Evolutionary conservation across 306 rosid species (phyloP).

Genomic region (Senna tora): DNA sequence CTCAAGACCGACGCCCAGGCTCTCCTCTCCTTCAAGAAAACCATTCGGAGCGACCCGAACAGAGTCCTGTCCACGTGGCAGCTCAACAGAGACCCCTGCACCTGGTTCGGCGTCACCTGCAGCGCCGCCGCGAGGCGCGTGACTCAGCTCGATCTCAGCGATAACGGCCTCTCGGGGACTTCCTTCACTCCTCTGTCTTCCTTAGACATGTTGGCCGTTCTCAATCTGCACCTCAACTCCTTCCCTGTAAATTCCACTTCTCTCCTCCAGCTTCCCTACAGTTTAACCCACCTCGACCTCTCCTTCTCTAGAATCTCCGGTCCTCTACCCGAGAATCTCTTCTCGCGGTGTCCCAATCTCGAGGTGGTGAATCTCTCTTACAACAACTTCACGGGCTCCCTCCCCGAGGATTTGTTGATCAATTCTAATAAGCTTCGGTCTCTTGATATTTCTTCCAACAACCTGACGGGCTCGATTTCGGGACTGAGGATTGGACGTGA

Average conservation of each 20-base stretch:
- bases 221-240: slow-evolving; percentile 62
- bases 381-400: slow-evolving; percentile 75
- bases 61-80: slow-evolving; percentile 73
- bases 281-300: slow-evolving; percentile 75
- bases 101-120: slow-evolving; percentile 85
- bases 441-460: slow-evolving; percentile 83
- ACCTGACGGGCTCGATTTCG: slow-evolving; percentile 76
- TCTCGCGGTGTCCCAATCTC: slow-evolving; percentile 78
- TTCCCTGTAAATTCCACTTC: slow-evolving; percentile 77
- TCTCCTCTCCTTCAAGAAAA: slow-evolving; percentile 73
- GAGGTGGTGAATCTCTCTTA: slow-evolving; percentile 64
- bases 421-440: slow-evolving; percentile 61
- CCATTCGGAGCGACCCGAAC: slow-evolving; percentile 67
- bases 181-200: slow-evolving; percentile 67
- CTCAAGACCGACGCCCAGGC: slow-evolving; percentile 69
- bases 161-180: slow-evolving; percentile 49
- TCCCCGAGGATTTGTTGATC: slow-evolving; percentile 63
- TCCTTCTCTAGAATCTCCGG: slow-evolving; percentile 70
- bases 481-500: slow-evolving; percentile 61
- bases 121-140: slow-evolving; percentile 62
- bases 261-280: slow-evolving; percentile 75
- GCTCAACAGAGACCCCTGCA: slow-evolving; percentile 61
- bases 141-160: slow-evolving; percentile 67
- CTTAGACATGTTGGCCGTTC: slow-evolving; percentile 66
- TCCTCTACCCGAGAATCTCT: slow-evolving; percentile 62